phyloP scores from a whole-genome alignment of 2,329 filamentous ascomycete genomes.

The Daldinia sp. region DNA sequence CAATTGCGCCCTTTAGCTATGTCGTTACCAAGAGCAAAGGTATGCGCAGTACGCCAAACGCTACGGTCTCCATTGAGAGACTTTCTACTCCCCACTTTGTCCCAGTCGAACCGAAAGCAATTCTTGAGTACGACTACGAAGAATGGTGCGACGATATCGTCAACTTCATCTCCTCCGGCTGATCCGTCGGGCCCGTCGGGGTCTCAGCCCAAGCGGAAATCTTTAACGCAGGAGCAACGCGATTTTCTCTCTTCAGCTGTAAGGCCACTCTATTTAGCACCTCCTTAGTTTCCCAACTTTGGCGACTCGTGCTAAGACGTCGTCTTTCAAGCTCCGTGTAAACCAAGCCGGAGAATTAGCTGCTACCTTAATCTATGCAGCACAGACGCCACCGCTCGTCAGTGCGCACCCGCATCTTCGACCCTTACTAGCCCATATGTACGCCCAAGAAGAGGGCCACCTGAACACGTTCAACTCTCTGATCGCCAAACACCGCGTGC shows the following conservation, averaged over 20 bases:
- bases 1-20: slow-evolving; percentile 24
- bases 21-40: slow-evolving; percentile 35
- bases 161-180: slow-evolving; percentile 41
- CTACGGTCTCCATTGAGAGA: slow-evolving; percentile 46
- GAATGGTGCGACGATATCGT: slow-evolving; percentile 36
- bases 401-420: slow-evolving; percentile 85
- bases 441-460: slow-evolving; percentile 92
- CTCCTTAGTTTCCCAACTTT: background rate
- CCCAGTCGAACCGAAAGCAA: slow-evolving; percentile 37
- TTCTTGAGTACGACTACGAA: slow-evolving; percentile 38
- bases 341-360: slow-evolving; percentile 99
- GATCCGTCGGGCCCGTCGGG: slow-evolving; percentile 47
- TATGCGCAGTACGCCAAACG: slow-evolving; percentile 37
- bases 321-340: slow-evolving; percentile 73
- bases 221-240: slow-evolving; percentile 73
- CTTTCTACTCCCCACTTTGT: slow-evolving; percentile 51
- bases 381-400: slow-evolving; percentile 84
- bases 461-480: slow-evolving; percentile 85
- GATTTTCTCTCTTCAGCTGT: slow-evolving; percentile 79
- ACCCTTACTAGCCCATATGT: slow-evolving; percentile 96
- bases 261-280: slow-evolving; percentile 40
- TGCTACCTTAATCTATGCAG: slow-evolving; percentile 90
- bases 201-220: slow-evolving; percentile 59
- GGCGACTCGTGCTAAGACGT: slow-evolving; percentile 10
- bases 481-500: slow-evolving; percentile 84